Evolutionary conservation across 345 rosid species (phyloP).

Genomic region (Reutealis trisperma): DNA sequence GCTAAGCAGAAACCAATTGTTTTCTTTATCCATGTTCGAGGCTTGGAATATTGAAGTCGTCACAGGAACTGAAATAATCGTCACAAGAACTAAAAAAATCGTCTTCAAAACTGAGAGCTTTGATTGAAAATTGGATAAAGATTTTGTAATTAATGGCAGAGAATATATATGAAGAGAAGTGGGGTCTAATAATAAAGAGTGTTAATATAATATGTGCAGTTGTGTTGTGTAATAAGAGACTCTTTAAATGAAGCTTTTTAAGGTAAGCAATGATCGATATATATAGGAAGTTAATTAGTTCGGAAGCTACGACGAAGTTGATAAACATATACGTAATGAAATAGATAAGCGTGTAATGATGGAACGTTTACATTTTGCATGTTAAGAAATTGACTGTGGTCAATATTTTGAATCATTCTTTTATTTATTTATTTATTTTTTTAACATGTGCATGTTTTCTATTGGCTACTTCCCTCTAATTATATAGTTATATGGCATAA

Average conservation of each 20-base stretch:
- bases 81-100: too few species aligned
- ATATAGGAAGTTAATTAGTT: constrained; percentile 3
- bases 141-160: background rate
- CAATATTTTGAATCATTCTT: constrained; percentile 4
- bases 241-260: background rate
- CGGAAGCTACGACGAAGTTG: background rate
- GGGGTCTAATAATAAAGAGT: too few species aligned
- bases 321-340: background rate
- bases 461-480: too few species aligned
- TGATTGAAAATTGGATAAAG: too few species aligned
- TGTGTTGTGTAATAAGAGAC: background rate
- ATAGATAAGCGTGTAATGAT: background rate
- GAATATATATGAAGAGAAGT: background rate
- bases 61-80: too few species aligned
- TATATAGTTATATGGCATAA: too few species aligned
- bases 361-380: background rate
- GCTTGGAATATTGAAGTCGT: background rate
- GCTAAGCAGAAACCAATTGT: constrained; percentile 42
- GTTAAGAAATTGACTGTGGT: background rate
- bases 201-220: too few species aligned
- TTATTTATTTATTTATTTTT: too few species aligned
- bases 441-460: too few species aligned
- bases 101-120: too few species aligned
- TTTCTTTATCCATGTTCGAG: background rate
- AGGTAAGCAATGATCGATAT: background rate